Base-by-base conservation (phyloP, 1,284 basidiomycete species). In the Pyrrhoderma lamaoense region DNA sequence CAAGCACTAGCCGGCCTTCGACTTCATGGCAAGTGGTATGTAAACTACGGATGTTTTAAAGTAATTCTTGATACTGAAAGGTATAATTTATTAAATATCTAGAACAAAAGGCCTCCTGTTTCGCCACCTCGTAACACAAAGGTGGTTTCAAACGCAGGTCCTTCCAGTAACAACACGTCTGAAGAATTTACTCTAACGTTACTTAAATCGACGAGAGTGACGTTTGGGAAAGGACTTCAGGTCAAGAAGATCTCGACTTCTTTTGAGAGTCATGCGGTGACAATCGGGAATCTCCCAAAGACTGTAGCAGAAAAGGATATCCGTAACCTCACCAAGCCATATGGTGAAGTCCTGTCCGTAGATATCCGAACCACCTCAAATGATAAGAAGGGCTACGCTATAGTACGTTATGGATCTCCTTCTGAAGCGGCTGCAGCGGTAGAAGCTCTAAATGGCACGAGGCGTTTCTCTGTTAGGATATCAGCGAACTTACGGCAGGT, bases 211-310 rank as follows among this genome's bases (percentile, higher is more conserved):
- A 54, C 38, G 2, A 42, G 37, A 4, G 53, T 54, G 9, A 54
- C 53, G 8, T 18, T 55, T n/a, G 54, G 54, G 3, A 36, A 37
- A 14, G 54, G 54, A 25, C 27, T 55, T n/a, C 49, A 48, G 19
- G 23, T 55, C 13, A 25, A 48, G 13, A 39, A 55, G 19, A 43
- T 55, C 14, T 31, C 25, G n/a, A 52, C 54, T 8, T 35, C 13
- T 7, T 51, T 52, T 46, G 54, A 55, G 27, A 47, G 49, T 4
- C 21, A 38, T 36, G 38, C 23, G 5, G 23, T 55, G 44, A 11
- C 42, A 4, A 14, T 55, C 9, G 54, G 45, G 3, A 48, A 52
- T 21, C 50, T 55, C n/a, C 54, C 54, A 16, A 34, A n/a, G 7
- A n/a, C 19, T 42, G 37, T 52, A 2, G 27, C 44, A 11, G 49